Base-by-base conservation (phyloP, 23 red algal species). In the Gracilaria domingensis region DNA sequence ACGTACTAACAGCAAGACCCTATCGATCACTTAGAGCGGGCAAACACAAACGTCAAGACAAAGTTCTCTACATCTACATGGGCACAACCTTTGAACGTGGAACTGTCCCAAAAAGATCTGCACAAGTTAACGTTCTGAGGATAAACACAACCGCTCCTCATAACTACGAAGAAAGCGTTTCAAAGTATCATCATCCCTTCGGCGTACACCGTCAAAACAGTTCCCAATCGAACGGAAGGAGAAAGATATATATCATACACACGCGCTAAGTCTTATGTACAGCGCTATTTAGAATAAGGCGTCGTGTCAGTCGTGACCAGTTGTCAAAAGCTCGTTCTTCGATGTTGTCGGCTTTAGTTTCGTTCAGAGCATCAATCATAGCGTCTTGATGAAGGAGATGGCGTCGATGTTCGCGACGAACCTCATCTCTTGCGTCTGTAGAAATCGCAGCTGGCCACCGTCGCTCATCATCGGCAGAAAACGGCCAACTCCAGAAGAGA, bases 401-500 rank as follows among this genome's bases (percentile, higher is more conserved):
- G 49, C 84, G 84, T n/a, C 84, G 84, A 36, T 87, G 84, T 60
- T 75, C 66, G 21, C 69, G 66, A 29, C 21, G 53, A 75, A 55
- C 84, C 54, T 87, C 47, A 57, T 66, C 69, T 36, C 64, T 75
- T 50, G 67, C 33, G 32, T 57, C 67, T 59, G 23, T 1, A 24
- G 5, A 75, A 44, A 87, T 8, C 20, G 84, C 84, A 39, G 66
- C 67, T 59, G 84, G 84, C 84, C 84, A 94, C 21, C 93, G 84
- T 45, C 81, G 81, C 76, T 73, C 67, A 50, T 95, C 93, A 55
- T 95, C 86, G 9, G 93, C 35, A 40, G 79, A 83, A 33, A 86
- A 87, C 20, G 93, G 93, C 80, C 80, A 95, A 50, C 80, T 65
- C 93, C 93, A 95, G 25, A 95, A 95, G 0, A 33, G 55, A 23